phyloP scores from a whole-genome alignment of 2,329 filamentous ascomycete genomes.

The Ascochyta fabae region DNA sequence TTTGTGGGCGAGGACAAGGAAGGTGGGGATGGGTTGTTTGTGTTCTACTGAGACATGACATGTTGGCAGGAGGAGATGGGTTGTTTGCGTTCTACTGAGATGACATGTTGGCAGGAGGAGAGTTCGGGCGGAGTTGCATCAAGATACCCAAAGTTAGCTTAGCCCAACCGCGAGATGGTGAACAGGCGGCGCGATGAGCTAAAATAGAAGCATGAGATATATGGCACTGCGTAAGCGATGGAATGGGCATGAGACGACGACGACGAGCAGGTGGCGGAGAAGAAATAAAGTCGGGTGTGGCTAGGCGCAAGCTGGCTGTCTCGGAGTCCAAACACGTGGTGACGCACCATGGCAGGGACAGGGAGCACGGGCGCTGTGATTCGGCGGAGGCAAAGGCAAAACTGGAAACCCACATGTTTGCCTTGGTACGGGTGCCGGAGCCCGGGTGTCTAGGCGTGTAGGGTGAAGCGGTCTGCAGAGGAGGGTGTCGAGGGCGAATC shows the following conservation, averaged over 20 bases:
- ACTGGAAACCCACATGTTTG: conserved; percentile 16
- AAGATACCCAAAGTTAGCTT: too few relatives aligned
- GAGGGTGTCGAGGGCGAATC: conserved; percentile 25
- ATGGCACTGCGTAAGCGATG: too few relatives aligned
- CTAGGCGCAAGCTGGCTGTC: conserved; percentile 9
- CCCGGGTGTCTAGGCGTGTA: background rate
- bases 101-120: too few relatives aligned
- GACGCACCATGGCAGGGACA: conserved; percentile 14
- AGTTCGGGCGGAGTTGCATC: too few relatives aligned
- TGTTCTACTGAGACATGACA: conserved; percentile 38
- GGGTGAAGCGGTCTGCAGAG: conserved; percentile 20
- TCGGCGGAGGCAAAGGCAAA: conserved; percentile 7
- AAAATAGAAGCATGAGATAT: too few relatives aligned
- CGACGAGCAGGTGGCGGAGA: too few relatives aligned
- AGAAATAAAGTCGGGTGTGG: background rate
- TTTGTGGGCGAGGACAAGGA: conserved; percentile 58
- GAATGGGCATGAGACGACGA: too few relatives aligned
- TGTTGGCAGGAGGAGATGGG: background rate
- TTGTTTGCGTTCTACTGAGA: too few relatives aligned
- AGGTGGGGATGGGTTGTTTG: conserved; percentile 36
- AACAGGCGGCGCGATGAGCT: too few relatives aligned
- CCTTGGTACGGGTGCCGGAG: background rate
- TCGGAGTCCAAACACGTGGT: conserved; percentile 12
- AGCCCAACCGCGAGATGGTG: too few relatives aligned
- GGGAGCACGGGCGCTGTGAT: conserved; percentile 6